A percentile compares a stretch with the other conserved stretches of the same genome.
These are phyloP conservation scores for Fusarium chaquense DNA, from an alignment of 2,329 filamentous ascomycete species.

Conservation along the genomic window DNA sequence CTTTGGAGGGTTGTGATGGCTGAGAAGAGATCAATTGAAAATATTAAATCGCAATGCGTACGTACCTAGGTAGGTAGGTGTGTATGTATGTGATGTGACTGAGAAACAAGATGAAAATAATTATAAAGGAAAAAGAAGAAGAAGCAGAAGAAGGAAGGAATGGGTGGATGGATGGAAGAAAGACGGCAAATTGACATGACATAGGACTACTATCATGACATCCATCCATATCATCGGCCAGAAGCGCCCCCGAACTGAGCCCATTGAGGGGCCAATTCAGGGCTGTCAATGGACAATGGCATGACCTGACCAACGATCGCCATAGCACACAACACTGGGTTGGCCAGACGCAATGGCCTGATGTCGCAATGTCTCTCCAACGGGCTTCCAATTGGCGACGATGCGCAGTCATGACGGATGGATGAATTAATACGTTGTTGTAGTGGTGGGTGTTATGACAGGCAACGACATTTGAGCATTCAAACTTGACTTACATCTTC, in stretches of 20 bases:
- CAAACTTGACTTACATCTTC: slow-evolving; percentile 42
- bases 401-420: slow-evolving; percentile 15
- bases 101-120: background rate
- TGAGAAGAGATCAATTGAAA: background rate
- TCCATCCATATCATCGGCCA: slow-evolving; percentile 29
- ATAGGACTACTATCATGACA: slow-evolving; percentile 29
- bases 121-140: background rate
- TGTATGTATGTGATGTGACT: background rate
- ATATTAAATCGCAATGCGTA: background rate
- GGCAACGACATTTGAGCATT: background rate
- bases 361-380: slow-evolving; percentile 25
- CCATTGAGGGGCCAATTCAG: slow-evolving; percentile 38
- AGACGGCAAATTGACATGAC: slow-evolving; percentile 13
- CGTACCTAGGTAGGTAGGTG: no score
- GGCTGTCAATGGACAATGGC: slow-evolving; percentile 31
- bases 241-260: slow-evolving; percentile 34
- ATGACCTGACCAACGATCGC: slow-evolving; percentile 42
- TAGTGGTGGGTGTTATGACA: slow-evolving; percentile 4
- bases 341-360: slow-evolving; percentile 40
- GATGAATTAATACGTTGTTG: background rate
- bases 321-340: slow-evolving; percentile 43
- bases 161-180: background rate
- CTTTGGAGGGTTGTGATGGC: background rate
- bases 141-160: background rate
- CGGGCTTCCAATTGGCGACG: slow-evolving; percentile 18